Evolutionary conservation across 2,329 filamentous ascomycete genomes (phyloP).

Genomic region (Zymoseptoria crescenta): DNA sequence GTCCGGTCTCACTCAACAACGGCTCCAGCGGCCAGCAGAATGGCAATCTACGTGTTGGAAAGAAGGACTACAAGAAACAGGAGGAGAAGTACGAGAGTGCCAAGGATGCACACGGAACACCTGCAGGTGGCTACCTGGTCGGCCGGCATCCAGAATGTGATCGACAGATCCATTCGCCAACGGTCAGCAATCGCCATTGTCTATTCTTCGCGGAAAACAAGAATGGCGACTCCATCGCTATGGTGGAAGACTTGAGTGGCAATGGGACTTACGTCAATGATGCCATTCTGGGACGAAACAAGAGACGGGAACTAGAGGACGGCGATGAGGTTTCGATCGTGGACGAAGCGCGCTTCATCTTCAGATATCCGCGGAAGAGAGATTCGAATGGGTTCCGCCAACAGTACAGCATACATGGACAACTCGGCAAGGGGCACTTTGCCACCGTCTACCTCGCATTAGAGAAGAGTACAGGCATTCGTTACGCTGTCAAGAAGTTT

Average conservation of each 20-base stretch:
- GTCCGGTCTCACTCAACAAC: slow-evolving; percentile 48
- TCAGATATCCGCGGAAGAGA: slow-evolving; percentile 74
- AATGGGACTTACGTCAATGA: slow-evolving; percentile 98
- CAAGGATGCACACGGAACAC: slow-evolving; percentile 44
- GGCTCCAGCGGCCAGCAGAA: slow-evolving; percentile 25
- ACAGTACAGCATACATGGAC: slow-evolving; percentile 75
- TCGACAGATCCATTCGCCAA: slow-evolving; percentile 63
- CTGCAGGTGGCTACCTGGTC: slow-evolving; percentile 79
- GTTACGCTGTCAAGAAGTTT: slow-evolving; percentile 91
- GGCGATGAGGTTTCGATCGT: slow-evolving; percentile 86
- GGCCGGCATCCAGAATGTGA: slow-evolving; percentile 86
- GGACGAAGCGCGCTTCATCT: slow-evolving; percentile 78
- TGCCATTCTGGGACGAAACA: slow-evolving; percentile 81
- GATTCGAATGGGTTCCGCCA: slow-evolving; percentile 72
- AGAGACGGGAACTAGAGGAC: slow-evolving; percentile 78
- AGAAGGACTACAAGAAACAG: slow-evolving; percentile 48
- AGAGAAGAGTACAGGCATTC: slow-evolving; percentile 72
- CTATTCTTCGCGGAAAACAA: slow-evolving; percentile 58
- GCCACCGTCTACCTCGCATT: slow-evolving; percentile 87
- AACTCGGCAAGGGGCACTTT: slow-evolving; percentile 90
- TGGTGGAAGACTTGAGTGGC: slow-evolving; percentile 87
- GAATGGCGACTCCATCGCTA: slow-evolving; percentile 53
- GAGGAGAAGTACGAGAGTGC: slow-evolving; percentile 55
- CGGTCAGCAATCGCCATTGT: slow-evolving; percentile 81
- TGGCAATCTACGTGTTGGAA: slow-evolving; percentile 40